Evolutionary conservation across 306 rosid species (phyloP), one percentile per base, ranked within the genome.

Genomic region (Sechiopsis laciniata): DNA sequence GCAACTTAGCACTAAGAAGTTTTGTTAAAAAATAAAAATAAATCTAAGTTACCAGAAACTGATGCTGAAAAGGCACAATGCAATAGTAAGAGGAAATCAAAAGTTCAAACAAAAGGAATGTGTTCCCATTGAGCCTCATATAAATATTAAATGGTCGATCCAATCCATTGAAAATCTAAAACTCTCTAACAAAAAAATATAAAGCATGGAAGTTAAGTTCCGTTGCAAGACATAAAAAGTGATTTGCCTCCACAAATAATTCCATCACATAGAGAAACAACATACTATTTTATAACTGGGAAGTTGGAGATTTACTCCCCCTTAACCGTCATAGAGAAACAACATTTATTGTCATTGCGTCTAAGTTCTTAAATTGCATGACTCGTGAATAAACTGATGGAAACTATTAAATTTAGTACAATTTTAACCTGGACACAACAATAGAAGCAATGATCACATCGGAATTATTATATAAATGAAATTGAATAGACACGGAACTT

Each of bases 101-200:
- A 62, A 8, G 14, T 32, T 62, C 22, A 32, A n/a, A 62, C 22
- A 16, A 62, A 62, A 62, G 69, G 50, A 35, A 15, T 62, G 37
- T 8, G 22, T 5, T 62, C 50, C 35, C 50, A 62, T 8, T 32
- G 69, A 62, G 45, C 13, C 13, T 35, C 69, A 35, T 3, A 61
- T 3, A 61, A 61, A 32, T 32, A 32, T 15, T 61, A 32, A 61
- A 63, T 35, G 67, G 40, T 37, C 16, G 5, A 64, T 37, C 70
- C 70, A 64, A 37, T 37, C 70, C 52, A 37, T n/a, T 64, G 11
- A 64, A 64, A 64, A 4, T 20, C 51, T 7, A 64, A 50, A 62
- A 63, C 46, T 8, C 20, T 37, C 15, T 2, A 16, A 35, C 10
- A 37, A n/a, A 22, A 37, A 40, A 16, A n/a, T 16, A 64, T 17